Evolutionary conservation across 169 alveolate genomes (phyloP), one percentile per base, ranked within the genome.

Genomic region (Eimeria maxima): DNA sequence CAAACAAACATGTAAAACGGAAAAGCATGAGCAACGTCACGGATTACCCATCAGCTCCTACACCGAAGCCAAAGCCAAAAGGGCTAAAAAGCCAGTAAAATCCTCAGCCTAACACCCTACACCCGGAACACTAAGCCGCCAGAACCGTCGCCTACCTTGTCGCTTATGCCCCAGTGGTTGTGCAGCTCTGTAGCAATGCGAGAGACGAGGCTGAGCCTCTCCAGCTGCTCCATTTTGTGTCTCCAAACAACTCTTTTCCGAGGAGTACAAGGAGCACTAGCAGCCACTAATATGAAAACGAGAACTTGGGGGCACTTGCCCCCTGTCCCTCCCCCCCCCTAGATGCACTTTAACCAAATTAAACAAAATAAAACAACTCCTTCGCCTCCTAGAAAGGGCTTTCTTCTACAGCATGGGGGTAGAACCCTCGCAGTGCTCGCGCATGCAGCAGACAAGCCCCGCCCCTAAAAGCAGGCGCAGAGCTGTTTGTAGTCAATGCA

Each of bases 151-250:
- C 84, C 14, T 6, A 95, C 96, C 81, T 86, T 57, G 86, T 96
- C 97, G 71, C 73, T 53, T 24, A 96, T 57, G 2, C 96, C 96
- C 97, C 96, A 96, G 94, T 96, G 97, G 53, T 96, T 96, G 81
- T 83, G 86, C 50, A 96, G 93, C 74, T 96, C 97, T 8, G 96
- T 93, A 27, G 95, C 83, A 42, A 96, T 89, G n/a, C 96, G 95
- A 13, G 95, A 92, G 67, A 96, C 57, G 10, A 81, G 86, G 76
- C 91, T 86, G 47, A 96, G 89, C 3, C 96, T 83, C 76, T 96
- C 97, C 4, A 96, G 93, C 95, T 24, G 87, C 38, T 96, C 97
- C 96, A 96, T 92, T 18, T 38, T 80, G 69, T 14, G 20, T 60
- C 10, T 11, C 20, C 10, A 53, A 53, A 11, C 10, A 11, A 53